Evolutionary conservation across 495 filamentous ascomycete species (phyloP), one percentile per base, ranked within the genome.

Genomic region (Staphylotrichum tortipilum): DNA sequence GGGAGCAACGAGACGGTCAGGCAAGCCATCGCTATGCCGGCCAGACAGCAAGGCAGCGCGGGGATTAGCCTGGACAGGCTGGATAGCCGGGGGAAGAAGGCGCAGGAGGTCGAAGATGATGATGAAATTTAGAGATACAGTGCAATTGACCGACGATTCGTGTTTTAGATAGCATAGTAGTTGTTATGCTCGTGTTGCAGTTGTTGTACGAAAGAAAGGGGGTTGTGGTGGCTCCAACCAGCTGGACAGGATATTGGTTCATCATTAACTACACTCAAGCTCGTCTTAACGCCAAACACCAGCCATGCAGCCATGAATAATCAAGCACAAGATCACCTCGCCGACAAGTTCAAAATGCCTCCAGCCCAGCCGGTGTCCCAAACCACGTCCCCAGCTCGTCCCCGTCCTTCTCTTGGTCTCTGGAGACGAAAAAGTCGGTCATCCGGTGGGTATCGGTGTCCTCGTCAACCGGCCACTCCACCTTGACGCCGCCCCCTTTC

Each of bases 401-500:
- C 14, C 54, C 58, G 17, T 75, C 72, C 56, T 73, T 69, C 26
- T 73, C 72, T 35, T 62, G 61, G 26, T 58, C 54, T 7, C 55
- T 57, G 1, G 33, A 43, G 1, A 29, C 53, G 56, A 95, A 83
- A 56, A 85, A 95, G 48, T 91, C 83, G 29, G 81, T 88, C 55
- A 98, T 60, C 50, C 78, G 76, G 57, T 76, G 76, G 15, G 71
- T 77, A 37, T 80, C 78, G 24, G 74, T 77, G 19, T 69, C 79
- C 14, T 71, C 86, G 34, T 84, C 83, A 5, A 65, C 71, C 0
- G 88, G 86, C 92, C 92, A 98, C 31, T 95, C 89, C 1, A 94
- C 85, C 51, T 76, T 82, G 28, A 80, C 70, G 12, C 78, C 67
- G 21, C 64, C 74, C 2, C 67, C 77, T 45, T 77, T 77, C 23